These are phyloP conservation scores for Aristolochia californica DNA, from an alignment of 164 flowering plant species.

Conservation along the genomic window DNA sequence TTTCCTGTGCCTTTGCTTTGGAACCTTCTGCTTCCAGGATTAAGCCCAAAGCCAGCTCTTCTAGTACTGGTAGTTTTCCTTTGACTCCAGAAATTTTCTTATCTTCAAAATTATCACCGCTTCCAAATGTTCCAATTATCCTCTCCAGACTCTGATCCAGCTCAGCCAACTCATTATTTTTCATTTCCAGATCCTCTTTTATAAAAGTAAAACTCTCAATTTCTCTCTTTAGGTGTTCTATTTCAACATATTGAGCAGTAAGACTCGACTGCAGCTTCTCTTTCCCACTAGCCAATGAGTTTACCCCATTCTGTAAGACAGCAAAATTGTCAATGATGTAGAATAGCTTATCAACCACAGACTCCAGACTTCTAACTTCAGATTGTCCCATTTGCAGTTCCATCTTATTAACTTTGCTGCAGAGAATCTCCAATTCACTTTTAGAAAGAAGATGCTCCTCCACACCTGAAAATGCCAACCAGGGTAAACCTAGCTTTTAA, in stretches of 20 bases:
- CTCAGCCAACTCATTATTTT: constrained; percentile 33
- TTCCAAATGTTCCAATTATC: constrained; percentile 46
- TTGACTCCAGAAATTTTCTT: constrained; percentile 21
- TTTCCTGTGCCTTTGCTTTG: constrained; percentile 47
- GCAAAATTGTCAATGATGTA: constrained; percentile 32
- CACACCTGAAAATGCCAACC: constrained; percentile 30
- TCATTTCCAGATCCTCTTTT: constrained; percentile 26
- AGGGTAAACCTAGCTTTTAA: constrained; percentile 4
- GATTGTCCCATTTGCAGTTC: constrained; percentile 25
- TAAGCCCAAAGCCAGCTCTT: constrained; percentile 33
- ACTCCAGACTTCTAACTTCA: constrained; percentile 18
- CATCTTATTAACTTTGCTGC: constrained; percentile 40
- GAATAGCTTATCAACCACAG: constrained; percentile 45
- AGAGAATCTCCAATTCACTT: constrained; percentile 33
- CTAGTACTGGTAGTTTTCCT: constrained; percentile 34
- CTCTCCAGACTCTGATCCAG: constrained; percentile 34
- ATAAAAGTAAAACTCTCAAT: constrained; percentile 19
- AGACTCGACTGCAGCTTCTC: constrained; percentile 44
- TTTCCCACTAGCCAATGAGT: constrained; percentile 33
- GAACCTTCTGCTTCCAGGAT: constrained; percentile 47
- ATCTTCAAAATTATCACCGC: constrained; percentile 33
- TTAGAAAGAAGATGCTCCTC: constrained; percentile 33
- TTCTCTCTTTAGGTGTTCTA: constrained; percentile 43
- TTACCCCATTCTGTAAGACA: constrained; percentile 33
- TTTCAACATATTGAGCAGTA: constrained; percentile 33